These are phyloP conservation scores for Adansonia digitata DNA, from an alignment of 345 rosid genomes.

Conservation along the genomic window DNA sequence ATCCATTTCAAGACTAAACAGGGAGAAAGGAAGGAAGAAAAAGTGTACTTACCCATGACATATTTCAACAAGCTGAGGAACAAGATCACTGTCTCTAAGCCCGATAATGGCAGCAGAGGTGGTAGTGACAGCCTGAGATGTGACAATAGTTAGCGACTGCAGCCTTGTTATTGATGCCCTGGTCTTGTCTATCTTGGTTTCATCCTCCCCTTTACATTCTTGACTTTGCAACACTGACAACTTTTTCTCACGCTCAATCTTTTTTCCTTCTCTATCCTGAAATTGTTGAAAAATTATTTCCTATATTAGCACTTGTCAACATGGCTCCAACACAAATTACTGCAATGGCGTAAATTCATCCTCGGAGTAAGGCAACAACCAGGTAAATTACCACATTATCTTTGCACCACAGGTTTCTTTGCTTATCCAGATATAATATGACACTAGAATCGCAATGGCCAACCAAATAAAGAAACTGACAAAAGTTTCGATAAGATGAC, in stretches of 20 bases:
- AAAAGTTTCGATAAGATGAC: neutral
- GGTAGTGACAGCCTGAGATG: constrained; percentile 83
- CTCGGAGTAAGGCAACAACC: neutral
- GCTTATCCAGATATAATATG: neutral
- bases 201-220: constrained; percentile 88
- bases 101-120: constrained; percentile 75
- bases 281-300: constrained; percentile 11
- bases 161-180: constrained; percentile 64
- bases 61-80: constrained; percentile 85
- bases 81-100: constrained; percentile 87
- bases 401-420: neutral
- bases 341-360: neutral
- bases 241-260: constrained; percentile 87
- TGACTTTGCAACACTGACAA: constrained; percentile 78
- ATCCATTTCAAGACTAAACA: neutral
- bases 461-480: neutral
- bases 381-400: neutral
- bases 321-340: neutral
- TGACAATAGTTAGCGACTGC: constrained; percentile 73
- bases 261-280: constrained; percentile 84
- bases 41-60: constrained; percentile 69
- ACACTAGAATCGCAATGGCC: no score
- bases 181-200: constrained; percentile 78
- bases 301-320: constrained; percentile 1
- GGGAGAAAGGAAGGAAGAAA: neutral